Percentiles rank a stretch among this genome's conserved stretches.
Evolutionary conservation across 495 filamentous ascomycete species (phyloP).

Genomic region (Neurospora cerealis): DNA sequence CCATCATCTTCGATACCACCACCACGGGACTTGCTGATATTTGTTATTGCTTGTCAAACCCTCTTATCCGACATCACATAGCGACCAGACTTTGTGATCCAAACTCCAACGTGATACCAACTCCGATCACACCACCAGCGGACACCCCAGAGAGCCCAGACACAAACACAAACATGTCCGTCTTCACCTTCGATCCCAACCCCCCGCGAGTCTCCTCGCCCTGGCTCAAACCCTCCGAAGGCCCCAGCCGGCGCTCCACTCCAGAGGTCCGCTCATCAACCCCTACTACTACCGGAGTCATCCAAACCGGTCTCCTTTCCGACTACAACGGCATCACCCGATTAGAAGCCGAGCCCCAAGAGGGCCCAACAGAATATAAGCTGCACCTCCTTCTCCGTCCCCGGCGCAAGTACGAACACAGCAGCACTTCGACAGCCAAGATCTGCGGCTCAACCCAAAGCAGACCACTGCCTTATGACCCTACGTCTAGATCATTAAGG

Average conservation of each 20-base stretch:
- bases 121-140: neutral
- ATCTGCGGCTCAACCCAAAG: constrained; percentile 47
- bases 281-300: constrained; percentile 14
- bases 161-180: constrained; percentile 54
- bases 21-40: neutral
- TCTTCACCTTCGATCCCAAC: constrained; percentile 90
- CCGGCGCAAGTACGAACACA: constrained; percentile 58
- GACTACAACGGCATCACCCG: constrained; percentile 60
- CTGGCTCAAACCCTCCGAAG: constrained; percentile 53
- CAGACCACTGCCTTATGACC: constrained; percentile 50
- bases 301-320: constrained; percentile 44
- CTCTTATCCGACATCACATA: neutral
- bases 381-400: constrained; percentile 80
- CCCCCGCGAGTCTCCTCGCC: constrained; percentile 82
- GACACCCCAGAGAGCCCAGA: neutral
- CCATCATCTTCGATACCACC: neutral
- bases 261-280: constrained; percentile 19
- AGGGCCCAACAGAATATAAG: constrained; percentile 94
- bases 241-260: constrained; percentile 19
- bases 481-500: constrained; percentile 25
- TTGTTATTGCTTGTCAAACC: neutral
- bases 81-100: neutral
- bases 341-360: constrained; percentile 83
- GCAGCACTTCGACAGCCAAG: constrained; percentile 31
- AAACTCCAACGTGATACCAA: neutral